Conservation (phyloP, 495 filamentous ascomycete species). For the Penicillium arizonense region DNA sequence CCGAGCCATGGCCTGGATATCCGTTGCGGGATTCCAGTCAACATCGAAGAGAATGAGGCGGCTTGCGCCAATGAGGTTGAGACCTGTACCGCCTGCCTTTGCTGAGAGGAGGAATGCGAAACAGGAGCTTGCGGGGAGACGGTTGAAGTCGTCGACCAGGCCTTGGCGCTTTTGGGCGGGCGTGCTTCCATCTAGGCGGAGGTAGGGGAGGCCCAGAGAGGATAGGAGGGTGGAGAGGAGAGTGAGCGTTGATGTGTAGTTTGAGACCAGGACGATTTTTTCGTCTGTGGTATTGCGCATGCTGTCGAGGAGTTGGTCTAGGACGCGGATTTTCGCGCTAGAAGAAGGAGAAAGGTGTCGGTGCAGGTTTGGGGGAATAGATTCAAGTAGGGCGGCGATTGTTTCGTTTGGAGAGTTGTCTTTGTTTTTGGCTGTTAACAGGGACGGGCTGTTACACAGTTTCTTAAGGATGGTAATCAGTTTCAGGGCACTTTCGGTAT, state of each 20-base stretch:
- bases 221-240: slow-evolving; percentile 64
- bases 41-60: slow-evolving; percentile 76
- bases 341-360: slow-evolving; percentile 55
- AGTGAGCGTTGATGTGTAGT: slow-evolving; percentile 77
- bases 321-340: slow-evolving; percentile 69
- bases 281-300: slow-evolving; percentile 62
- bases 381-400: slow-evolving; percentile 51
- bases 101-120: slow-evolving; percentile 82
- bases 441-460: slow-evolving; percentile 74
- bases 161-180: slow-evolving; percentile 67
- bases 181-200: slow-evolving; percentile 73
- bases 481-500: slow-evolving; percentile 65
- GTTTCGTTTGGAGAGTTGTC: slow-evolving; percentile 37
- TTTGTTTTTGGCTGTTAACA: slow-evolving; percentile 51
- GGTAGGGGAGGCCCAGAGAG: slow-evolving; percentile 61
- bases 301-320: slow-evolving; percentile 65
- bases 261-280: slow-evolving; percentile 79
- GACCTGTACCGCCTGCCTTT: slow-evolving; percentile 71
- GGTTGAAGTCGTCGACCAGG: slow-evolving; percentile 78
- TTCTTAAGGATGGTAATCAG: slow-evolving; percentile 81
- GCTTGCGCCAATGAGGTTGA: slow-evolving; percentile 78
- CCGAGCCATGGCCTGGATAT: slow-evolving; percentile 82
- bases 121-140: slow-evolving; percentile 47
- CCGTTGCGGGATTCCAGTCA: slow-evolving; percentile 82
- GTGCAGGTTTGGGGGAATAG: slow-evolving; percentile 57